phyloP scores from a whole-genome alignment of 2,329 filamentous ascomycete genomes.

The Scolecobasidium constrictum region DNA sequence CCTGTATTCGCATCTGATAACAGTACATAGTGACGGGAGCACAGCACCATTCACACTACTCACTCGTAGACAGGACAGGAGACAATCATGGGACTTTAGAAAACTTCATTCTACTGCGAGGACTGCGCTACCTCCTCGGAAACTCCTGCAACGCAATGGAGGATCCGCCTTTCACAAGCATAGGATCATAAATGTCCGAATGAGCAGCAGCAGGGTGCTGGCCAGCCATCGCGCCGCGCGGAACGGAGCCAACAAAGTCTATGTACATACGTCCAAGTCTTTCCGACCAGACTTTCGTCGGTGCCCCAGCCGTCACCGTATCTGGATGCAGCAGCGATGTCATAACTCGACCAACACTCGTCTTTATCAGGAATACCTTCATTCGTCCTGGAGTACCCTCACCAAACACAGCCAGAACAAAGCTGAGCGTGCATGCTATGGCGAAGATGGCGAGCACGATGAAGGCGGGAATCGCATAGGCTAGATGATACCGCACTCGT shows the following conservation, averaged over 20 bases:
- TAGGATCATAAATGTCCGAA: background rate
- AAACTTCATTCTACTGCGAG: too few species aligned
- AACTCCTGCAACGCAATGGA: background rate
- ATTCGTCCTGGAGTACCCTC: constrained; percentile 9
- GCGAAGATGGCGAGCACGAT: constrained; percentile 11
- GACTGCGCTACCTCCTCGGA: too few species aligned
- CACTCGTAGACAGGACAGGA: too few species aligned
- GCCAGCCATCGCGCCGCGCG: background rate
- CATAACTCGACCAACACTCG: constrained; percentile 12
- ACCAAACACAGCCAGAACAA: constrained; percentile 9
- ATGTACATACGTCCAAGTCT: background rate
- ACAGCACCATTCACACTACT: too few species aligned
- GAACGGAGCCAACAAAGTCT: background rate
- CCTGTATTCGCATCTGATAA: too few species aligned
- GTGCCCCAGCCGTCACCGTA: background rate
- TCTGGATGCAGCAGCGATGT: constrained; percentile 3
- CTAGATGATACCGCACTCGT: constrained; percentile 21
- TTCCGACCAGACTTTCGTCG: background rate
- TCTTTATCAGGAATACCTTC: constrained; percentile 11
- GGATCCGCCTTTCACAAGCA: background rate
- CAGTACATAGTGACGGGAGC: too few species aligned
- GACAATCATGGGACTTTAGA: too few species aligned
- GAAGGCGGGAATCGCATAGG: constrained; percentile 25
- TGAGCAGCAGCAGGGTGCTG: background rate
- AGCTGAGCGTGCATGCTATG: background rate